These are phyloP conservation scores for Trypanosoma rangeli DNA, from an alignment of 208 protist genomes.

Conservation along the genomic window DNA sequence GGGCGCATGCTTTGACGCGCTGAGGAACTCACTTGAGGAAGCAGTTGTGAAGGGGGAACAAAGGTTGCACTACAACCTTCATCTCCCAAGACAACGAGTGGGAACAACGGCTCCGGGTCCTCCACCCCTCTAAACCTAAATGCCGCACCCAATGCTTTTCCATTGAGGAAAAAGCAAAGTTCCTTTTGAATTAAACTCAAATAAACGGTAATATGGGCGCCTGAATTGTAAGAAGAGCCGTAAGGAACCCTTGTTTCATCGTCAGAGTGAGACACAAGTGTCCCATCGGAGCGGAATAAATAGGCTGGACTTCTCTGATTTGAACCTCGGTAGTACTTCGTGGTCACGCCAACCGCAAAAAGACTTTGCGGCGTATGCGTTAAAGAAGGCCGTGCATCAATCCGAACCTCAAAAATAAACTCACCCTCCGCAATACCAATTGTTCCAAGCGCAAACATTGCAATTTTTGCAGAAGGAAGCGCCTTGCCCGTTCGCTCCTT, in stretches of 20 bases:
- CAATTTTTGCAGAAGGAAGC: conserved; percentile 35
- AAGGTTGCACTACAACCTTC: conserved; percentile 52
- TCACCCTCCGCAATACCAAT: conserved; percentile 35
- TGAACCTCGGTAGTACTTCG: conserved; percentile 32
- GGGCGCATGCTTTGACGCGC: background rate
- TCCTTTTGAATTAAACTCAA: conserved; percentile 39
- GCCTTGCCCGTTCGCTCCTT: conserved; percentile 16
- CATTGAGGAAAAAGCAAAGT: conserved; percentile 61
- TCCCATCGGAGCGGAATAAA: conserved; percentile 56
- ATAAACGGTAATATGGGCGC: conserved; percentile 46
- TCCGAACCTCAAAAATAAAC: conserved; percentile 37
- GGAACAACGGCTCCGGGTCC: conserved; percentile 54
- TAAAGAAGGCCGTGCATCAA: conserved; percentile 29
- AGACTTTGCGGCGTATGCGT: conserved; percentile 10
- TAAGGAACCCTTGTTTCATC: conserved; percentile 43
- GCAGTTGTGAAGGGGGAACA: conserved; percentile 32
- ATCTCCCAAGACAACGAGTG: conserved; percentile 45
- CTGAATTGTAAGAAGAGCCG: conserved; percentile 39
- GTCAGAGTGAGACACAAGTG: conserved; percentile 27
- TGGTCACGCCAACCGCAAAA: conserved; percentile 44
- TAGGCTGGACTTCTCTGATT: conserved; percentile 29
- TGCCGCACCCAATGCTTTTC: conserved; percentile 42
- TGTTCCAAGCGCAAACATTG: conserved; percentile 55
- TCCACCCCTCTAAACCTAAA: conserved; percentile 49
- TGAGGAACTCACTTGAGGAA: background rate